Evolutionary conservation across 306 rosid genomes (phyloP).

Genomic region (Herpetospermum pedunculosum): DNA sequence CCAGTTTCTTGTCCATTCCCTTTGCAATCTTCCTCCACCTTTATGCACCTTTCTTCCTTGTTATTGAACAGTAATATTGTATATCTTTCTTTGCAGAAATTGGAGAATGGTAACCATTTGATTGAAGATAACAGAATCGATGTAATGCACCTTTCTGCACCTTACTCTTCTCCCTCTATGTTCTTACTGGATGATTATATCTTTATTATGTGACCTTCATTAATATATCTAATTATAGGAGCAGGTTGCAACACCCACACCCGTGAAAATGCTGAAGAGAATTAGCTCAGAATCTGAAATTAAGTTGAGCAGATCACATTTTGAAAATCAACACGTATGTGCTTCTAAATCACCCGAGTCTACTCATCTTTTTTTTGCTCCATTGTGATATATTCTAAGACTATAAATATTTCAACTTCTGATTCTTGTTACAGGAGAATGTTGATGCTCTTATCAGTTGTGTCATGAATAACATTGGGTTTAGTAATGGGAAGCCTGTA

Average conservation of each 20-base stretch:
- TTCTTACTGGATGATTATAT: neutral
- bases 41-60: neutral
- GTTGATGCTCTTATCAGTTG: conserved; percentile 90
- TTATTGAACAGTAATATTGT: neutral
- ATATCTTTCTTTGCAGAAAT: conserved; percentile 35
- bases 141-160: conserved; percentile 28
- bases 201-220: neutral
- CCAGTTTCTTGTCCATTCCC: neutral
- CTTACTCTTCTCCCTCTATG: conserved; percentile 1
- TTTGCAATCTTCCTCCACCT: neutral
- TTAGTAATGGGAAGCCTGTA: conserved; percentile 87
- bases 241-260: conserved; percentile 59
- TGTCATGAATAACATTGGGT: conserved; percentile 73
- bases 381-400: neutral
- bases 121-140: conserved; percentile 43
- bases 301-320: conserved; percentile 72
- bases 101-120: conserved; percentile 75
- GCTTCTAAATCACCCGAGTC: conserved; percentile 8
- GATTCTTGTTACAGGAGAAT: conserved; percentile 53
- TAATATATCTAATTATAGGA: neutral
- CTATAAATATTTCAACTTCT: conserved; percentile 10
- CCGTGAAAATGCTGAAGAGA: conserved; percentile 36
- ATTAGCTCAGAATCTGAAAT: conserved; percentile 78
- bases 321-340: conserved; percentile 92
- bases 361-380: neutral